Conservation (phyloP, 1,284 basidiomycete species). For the Chalciporus sp. region DNA sequence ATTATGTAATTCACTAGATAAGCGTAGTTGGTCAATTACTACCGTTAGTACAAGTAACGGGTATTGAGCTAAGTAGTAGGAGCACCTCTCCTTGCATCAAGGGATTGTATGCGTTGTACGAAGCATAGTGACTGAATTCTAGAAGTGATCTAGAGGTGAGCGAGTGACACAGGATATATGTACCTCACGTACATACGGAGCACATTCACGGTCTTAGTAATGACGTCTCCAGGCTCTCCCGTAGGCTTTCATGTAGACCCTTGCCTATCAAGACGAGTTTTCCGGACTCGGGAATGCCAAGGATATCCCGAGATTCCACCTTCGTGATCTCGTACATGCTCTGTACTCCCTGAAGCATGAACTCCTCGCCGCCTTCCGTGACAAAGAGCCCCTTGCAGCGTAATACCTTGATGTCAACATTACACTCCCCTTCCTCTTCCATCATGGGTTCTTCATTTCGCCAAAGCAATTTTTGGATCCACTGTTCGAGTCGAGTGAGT, state of each 20-base stretch:
- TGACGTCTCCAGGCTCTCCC: slow-evolving; percentile 47
- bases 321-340: slow-evolving; percentile 80
- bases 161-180: not conserved
- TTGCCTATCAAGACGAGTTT: slow-evolving; percentile 90
- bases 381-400: slow-evolving; percentile 83
- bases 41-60: not conserved
- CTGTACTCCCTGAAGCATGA: slow-evolving; percentile 85
- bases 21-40: not conserved
- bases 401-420: slow-evolving; percentile 57
- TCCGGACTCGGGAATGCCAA: slow-evolving; percentile 59
- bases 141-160: not conserved
- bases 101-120: not conserved
- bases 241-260: slow-evolving; percentile 59
- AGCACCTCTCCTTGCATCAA: not conserved
- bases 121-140: not conserved
- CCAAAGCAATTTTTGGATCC: slow-evolving; percentile 83
- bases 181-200: not conserved
- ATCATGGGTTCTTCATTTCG: slow-evolving; percentile 46
- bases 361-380: slow-evolving; percentile 53
- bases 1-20: not conserved
- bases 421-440: not conserved
- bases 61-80: too few species aligned
- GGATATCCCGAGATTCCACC: slow-evolving; percentile 40
- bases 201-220: slow-evolving; percentile 14
- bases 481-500: slow-evolving; percentile 64